A percentile compares a stretch with the other conserved stretches of the same genome.
phyloP scores from a whole-genome alignment of 768 basidiomycete genomes.

The Lactarius hatsudake region DNA sequence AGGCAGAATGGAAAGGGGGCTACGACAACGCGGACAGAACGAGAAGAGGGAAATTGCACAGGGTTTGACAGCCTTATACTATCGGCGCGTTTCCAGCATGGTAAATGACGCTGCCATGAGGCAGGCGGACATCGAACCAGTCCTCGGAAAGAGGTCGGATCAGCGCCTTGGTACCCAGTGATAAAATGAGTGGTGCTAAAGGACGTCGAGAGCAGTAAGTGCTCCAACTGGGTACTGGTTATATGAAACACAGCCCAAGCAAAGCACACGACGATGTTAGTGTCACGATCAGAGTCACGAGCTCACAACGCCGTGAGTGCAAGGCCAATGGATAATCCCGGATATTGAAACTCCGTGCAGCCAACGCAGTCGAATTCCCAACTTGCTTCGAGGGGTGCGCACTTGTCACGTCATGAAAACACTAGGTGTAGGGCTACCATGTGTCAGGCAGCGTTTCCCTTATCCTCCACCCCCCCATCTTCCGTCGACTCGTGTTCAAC shows the following conservation, averaged over 20 bases:
- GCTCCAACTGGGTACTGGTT: background rate
- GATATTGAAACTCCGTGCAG: background rate
- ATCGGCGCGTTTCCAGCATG: slow-evolving; percentile 16
- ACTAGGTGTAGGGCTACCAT: slow-evolving; percentile 14
- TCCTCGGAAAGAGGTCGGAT: slow-evolving; percentile 2
- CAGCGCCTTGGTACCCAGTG: background rate
- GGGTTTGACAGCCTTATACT: slow-evolving; percentile 14
- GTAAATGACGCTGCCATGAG: slow-evolving; percentile 13
- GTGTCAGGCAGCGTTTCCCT: slow-evolving; percentile 12
- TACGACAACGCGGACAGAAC: slow-evolving; percentile 9
- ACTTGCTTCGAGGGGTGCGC: background rate
- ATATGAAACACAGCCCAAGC: no score
- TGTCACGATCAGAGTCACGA: background rate
- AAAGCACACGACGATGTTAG: no score
- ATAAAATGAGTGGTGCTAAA: background rate
- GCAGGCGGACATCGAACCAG: slow-evolving; percentile 18
- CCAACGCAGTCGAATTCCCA: no score
- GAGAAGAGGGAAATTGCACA: slow-evolving; percentile 1
- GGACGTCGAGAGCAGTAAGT: background rate
- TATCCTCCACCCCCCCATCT: slow-evolving; percentile 13
- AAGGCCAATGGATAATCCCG: background rate
- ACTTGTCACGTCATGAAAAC: slow-evolving; percentile 11
- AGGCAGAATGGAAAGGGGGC: slow-evolving; percentile 2
- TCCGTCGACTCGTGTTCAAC: background rate
- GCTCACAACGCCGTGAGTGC: background rate